Evolutionary conservation across 108 stramenopile species (phyloP), one percentile per base, ranked within the genome.

Genomic region (Fistulifera pelliculosa): DNA sequence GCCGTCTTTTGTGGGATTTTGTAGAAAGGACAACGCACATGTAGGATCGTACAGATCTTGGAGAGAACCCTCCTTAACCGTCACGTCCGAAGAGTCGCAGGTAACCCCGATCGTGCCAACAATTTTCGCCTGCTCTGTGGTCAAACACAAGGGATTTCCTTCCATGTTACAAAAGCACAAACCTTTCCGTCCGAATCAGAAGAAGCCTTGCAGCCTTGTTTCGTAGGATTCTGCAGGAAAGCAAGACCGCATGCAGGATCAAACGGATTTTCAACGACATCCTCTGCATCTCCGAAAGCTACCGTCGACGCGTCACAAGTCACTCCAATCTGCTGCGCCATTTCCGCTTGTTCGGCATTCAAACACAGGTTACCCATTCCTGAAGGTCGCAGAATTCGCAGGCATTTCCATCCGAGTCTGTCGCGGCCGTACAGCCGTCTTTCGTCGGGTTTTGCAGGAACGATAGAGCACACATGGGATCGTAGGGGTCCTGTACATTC

Each of bases 121-220:
- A 19, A 69, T 53, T 21, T 60, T 21, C 11, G 73, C 73, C 50
- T 68, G 73, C 4, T 64, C 67, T 13, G 27, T 10, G 11, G 27
- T 65, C 17, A 68, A 40, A 58, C 73, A 74, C 15, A 68, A 25
- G 10, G 57, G 27, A 0, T n/a, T 38, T 8, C 44, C 47, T 22
- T 52, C 41, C 3, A 68, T 19, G 23, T 26, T 39, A 56, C 73
- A 74, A 58, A 57, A 74, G 60, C 54, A 41, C 73, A 74, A 47
- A 67, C 27, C 4, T 61, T 41, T n/a, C 67, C 73, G 26, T 64
- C 63, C 0, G 31, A 27, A 43, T 68, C 73, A 23, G 54, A n/a
- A 6, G 56, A 21, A 14, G 56, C 10, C 16, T 50, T 51, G 55
- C 73, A 74, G 1, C 6, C 25, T 17, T 57, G 22, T 22, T 60